Percentiles rank a stretch among this genome's conserved stretches.
Evolutionary conservation across 371 early-diverging fungal species (phyloP).

Genomic region (Mucor irregularis): DNA sequence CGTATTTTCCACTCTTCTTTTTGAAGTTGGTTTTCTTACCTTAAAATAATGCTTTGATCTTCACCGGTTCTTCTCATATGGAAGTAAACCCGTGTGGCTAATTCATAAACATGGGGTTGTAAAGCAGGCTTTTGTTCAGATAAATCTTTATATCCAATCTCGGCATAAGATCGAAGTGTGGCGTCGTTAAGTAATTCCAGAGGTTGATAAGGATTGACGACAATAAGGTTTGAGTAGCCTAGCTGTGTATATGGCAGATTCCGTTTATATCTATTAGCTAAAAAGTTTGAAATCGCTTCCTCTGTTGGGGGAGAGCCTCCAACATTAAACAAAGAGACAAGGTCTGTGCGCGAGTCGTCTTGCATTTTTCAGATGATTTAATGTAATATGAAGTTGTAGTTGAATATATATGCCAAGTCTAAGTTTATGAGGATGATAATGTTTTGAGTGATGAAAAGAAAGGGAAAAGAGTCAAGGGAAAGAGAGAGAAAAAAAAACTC

Average conservation of each 20-base stretch:
- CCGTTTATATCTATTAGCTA: conserved; percentile 49
- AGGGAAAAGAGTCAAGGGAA: no score
- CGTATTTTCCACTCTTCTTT: neutral
- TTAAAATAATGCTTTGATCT: conserved; percentile 75
- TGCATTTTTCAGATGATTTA: conserved; percentile 30
- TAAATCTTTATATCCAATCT: conserved; percentile 41
- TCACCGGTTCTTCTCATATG: conserved; percentile 79
- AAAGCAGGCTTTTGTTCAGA: conserved; percentile 22
- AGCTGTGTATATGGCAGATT: conserved; percentile 58
- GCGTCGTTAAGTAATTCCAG: conserved; percentile 50
- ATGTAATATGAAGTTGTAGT: no score
- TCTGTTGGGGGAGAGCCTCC: conserved; percentile 35
- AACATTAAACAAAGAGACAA: conserved; percentile 22
- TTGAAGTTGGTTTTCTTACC: conserved; percentile 37
- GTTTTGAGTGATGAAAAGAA: no score
- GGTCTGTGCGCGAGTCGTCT: conserved; percentile 37
- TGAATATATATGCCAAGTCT: no score
- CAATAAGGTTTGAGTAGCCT: conserved; percentile 53
- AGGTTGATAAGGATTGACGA: conserved; percentile 54
- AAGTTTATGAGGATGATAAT: no score
- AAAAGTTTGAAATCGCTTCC: conserved; percentile 46
- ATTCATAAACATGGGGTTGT: conserved; percentile 56
- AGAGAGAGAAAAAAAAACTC: neutral
- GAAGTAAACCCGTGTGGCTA: conserved; percentile 63
- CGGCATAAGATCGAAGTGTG: conserved; percentile 45